Conservation (phyloP, 805 yeast genomes). For the Priceomyces haplophilus region DNA sequence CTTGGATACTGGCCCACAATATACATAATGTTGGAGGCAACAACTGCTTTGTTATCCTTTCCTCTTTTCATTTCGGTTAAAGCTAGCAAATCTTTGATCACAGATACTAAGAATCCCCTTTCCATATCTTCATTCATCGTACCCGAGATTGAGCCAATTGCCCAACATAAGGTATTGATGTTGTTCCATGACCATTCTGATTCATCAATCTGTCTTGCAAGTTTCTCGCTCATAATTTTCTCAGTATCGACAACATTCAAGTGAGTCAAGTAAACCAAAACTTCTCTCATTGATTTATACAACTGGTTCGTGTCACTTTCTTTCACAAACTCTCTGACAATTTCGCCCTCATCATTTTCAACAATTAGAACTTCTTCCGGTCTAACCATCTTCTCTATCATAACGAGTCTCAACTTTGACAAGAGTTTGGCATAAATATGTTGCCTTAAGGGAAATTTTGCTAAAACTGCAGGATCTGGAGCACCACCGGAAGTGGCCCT, state of each 20-base stretch:
- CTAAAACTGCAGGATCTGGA: conserved; percentile 73
- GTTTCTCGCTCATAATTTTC: conserved; percentile 85
- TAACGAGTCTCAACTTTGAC: conserved; percentile 83
- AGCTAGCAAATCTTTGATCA: conserved; percentile 85
- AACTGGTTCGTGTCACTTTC: conserved; percentile 96
- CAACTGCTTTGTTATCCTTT: conserved; percentile 97
- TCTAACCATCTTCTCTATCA: conserved; percentile 95
- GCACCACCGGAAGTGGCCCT: conserved; percentile 70
- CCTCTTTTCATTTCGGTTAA: conserved; percentile 96
- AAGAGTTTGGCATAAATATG: conserved; percentile 77
- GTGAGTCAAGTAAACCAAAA: conserved; percentile 90
- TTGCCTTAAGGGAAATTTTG: conserved; percentile 79
- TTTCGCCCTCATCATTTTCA: conserved; percentile 98
- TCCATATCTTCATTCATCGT: conserved; percentile 98
- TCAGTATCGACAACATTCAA: conserved; percentile 93
- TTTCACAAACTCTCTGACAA: conserved; percentile 93
- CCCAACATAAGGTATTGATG: conserved; percentile 97
- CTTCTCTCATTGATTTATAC: conserved; percentile 94
- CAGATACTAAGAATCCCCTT: conserved; percentile 87
- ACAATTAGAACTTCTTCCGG: conserved; percentile 98
- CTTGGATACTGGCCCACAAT: conserved; percentile 99
- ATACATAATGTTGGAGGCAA: conserved; percentile 99
- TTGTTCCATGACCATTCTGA: conserved; percentile 99
- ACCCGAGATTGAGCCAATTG: conserved; percentile 97
- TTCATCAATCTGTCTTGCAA: conserved; percentile 91